Evolutionary conservation across 2,329 filamentous ascomycete genomes (phyloP), one percentile per base, ranked within the genome.

Genomic region (Pseudogymnoascus sp.): DNA sequence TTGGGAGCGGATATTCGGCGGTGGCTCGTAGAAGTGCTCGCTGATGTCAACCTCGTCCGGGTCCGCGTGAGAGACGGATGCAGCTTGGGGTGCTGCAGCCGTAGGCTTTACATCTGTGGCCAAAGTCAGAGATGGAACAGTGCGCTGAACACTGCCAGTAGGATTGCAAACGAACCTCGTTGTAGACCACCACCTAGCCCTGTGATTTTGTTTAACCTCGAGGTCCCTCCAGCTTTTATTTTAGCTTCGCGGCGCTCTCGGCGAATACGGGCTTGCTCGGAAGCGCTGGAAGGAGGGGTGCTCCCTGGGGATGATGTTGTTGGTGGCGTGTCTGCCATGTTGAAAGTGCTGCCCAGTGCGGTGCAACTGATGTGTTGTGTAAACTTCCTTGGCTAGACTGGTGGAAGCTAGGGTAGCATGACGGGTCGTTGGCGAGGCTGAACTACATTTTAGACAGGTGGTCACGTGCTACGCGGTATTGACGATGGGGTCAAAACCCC

Each of bases 221-320:
- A 80, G 15, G 83, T 82, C 61, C 86, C 89, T 62, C 86, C 84
- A 57, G 85, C 83, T 67, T 81, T 82, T 73, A 92, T 84, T 77
- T 92, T 92, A 61, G 88, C 88, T 71, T 90, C 86, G 56, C 89
- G 82, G 37, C 88, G 83, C 72, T 92, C 88, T 72, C 90, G 89
- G 66, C 89, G 86, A 61, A 90, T 77, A 52, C 88, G 84, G 35
- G 86, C 85, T 73, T 90, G 85, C 64, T 86, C 82, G 23, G 79
- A 74, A 2, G 82, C 81, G 62, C 80, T 70, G 1, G 68, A 68
- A 13, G 64, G 59, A 39, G 68, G 65, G 13, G 65, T 66, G 63
- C 63, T 64, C 38, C 64, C 48, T 23, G 65, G 65, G 2, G 68
- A 64, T 8, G 65, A 63, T 3, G 62, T 56, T 2, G 58, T 33